Evolutionary conservation across 2,329 filamentous ascomycete species (phyloP), one percentile per base, ranked within the genome.

Genomic region (Ampelomyces quisqualis): DNA sequence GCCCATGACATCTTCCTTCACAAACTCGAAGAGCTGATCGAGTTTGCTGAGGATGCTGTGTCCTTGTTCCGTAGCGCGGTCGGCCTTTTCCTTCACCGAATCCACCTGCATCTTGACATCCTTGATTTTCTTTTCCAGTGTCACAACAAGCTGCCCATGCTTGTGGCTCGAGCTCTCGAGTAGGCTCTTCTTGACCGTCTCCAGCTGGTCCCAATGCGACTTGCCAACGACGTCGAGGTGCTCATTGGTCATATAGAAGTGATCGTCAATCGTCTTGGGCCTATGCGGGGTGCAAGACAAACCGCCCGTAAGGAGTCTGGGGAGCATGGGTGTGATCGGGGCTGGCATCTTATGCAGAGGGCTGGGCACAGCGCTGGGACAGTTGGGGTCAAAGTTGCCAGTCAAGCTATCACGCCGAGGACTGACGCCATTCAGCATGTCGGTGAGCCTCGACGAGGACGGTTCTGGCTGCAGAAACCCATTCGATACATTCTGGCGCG

Each of bases 191-290:
- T 42, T 51, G 27, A 47, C 37, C 18, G 38, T 36, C 10, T 50
- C 45, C 3, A 65, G 40, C 22, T 48, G 37, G 32, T 65, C 62
- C 39, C 57, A 62, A 0, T 55, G 51, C 5, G 53, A 60, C 28
- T 60, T 55, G 23, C 52, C 60, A 2, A 62, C 47, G 5, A 62
- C 54, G 24, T 67, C 65, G 14, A 69, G 57, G 47, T 69, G 66
- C 34, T 62, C 56, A 34, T 68, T 65, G 7, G 56, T 57, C 55
- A 65, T 64, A 44, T 49, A 59, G 49, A 69, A 68, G 39, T 67
- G 63, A n/a, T 61, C 58, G 4, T 56, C 50, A 11, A 57, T 49
- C 6, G 34, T 42, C 34, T 46, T 55, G 14, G 47, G 49, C 23
- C 47, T 40, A 3, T 32, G 37, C 7, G 38, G 41, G 5, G 34